Percentiles rank a stretch among this genome's conserved stretches.
phyloP scores from a whole-genome alignment of 345 rosid genomes.

The sweet orange (Citrus sinensis) region DVS_A1.0 CM039167.1:4163001-4163500 shows the following conservation, averaged over 20 bases:
- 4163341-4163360: not conserved
- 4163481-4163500: not conserved
- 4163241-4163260: not conserved
- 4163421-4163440: not conserved
- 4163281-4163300: not conserved
- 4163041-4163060: slow-evolving; percentile 92
- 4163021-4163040: slow-evolving; percentile 98
- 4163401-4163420: not conserved
- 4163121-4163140: not conserved
- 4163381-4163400: not conserved
- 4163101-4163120: not conserved
- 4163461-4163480: not conserved
- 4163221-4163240: not conserved
- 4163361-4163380: not conserved
- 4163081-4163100: slow-evolving; percentile 54
- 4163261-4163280: not conserved
- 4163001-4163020: slow-evolving; percentile 98
- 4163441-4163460: not conserved
- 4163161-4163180: not conserved
- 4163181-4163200: not conserved
- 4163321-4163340: not conserved
- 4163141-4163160: not conserved
- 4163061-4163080: slow-evolving; percentile 97
- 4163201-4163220: not conserved
- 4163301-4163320: not conserved